Conservation (phyloP, 2,329 filamentous ascomycete species). For the Ceratocystis colombiana region DNA sequence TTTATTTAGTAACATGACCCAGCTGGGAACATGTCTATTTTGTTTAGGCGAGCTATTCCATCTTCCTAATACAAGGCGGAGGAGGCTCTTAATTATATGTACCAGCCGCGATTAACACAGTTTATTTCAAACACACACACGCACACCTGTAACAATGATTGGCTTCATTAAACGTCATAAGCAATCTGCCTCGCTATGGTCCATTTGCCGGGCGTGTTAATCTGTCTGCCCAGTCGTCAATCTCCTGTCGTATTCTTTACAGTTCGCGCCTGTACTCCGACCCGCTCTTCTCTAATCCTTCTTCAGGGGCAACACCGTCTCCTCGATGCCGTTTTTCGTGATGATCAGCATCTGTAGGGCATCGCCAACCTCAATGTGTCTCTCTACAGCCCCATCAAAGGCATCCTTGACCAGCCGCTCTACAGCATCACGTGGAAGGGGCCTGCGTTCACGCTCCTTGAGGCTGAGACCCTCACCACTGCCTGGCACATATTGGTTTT, state of each 20-base stretch:
- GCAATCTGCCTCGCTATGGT: slow-evolving; percentile 6
- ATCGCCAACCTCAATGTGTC: slow-evolving; percentile 98
- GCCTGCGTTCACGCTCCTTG: slow-evolving; percentile 58
- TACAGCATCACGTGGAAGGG: slow-evolving; percentile 62
- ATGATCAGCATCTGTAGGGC: slow-evolving; percentile 91
- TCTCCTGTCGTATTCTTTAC: background rate
- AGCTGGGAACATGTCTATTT: background rate
- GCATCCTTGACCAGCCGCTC: slow-evolving; percentile 90
- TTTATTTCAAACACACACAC: background rate
- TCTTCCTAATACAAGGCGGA: background rate
- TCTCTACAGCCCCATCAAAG: slow-evolving; percentile 94
- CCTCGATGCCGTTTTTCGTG: slow-evolving; percentile 77
- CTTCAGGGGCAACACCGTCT: slow-evolving; percentile 77
- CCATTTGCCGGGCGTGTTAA: background rate
- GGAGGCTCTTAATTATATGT: slow-evolving; percentile 4
- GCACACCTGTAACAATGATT: slow-evolving; percentile 8
- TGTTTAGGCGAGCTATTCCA: background rate
- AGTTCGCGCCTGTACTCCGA: background rate
- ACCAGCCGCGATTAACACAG: background rate
- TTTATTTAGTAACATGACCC: background rate
- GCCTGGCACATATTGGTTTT: slow-evolving; percentile 91
- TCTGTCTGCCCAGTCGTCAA: background rate
- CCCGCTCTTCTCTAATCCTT: slow-evolving; percentile 54
- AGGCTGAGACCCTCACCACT: slow-evolving; percentile 75
- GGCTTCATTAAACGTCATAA: slow-evolving; percentile 25